These are phyloP conservation scores for Sporothrix humicola DNA, from an alignment of 2,329 filamentous ascomycete species.

Conservation along the genomic window DNA sequence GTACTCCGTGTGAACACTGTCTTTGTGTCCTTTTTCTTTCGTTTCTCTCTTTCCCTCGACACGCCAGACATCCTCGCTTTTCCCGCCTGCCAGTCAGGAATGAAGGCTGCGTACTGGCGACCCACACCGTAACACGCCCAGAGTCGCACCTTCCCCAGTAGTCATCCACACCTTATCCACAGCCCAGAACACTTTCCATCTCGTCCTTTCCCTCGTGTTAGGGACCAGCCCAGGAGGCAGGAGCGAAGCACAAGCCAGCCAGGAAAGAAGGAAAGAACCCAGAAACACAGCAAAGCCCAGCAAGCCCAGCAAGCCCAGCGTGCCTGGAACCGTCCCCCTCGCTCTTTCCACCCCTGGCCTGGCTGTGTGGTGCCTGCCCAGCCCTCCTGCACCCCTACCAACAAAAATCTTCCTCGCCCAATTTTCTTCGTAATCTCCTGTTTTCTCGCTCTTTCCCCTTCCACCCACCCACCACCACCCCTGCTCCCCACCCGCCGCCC, in stretches of 20 bases:
- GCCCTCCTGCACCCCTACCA: constrained; percentile 22
- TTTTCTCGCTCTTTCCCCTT: constrained; percentile 29
- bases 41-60: constrained; percentile 11
- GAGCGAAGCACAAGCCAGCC: not conserved
- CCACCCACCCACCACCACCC: constrained; percentile 6
- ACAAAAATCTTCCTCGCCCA: constrained; percentile 23
- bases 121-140: constrained; percentile 28
- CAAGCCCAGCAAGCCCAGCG: not conserved
- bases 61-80: constrained; percentile 5
- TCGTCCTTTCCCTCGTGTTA: constrained; percentile 16
- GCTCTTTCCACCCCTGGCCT: constrained; percentile 18
- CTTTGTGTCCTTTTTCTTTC: not conserved
- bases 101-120: constrained; percentile 17
- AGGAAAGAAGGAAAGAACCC: no score
- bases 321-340: not conserved
- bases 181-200: constrained; percentile 8
- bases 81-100: constrained; percentile 27
- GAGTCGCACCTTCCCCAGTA: constrained; percentile 33
- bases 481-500: constrained; percentile 24
- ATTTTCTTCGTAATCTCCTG: constrained; percentile 29
- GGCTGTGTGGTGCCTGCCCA: constrained; percentile 13
- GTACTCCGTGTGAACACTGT: constrained; percentile 25
- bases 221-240: not conserved
- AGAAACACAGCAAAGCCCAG: not conserved
- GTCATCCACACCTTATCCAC: constrained; percentile 31